Evolutionary conservation across 768 basidiomycete species (phyloP), one percentile per base, ranked within the genome.

Genomic region (Tylopilus cervinicoccineus): DNA sequence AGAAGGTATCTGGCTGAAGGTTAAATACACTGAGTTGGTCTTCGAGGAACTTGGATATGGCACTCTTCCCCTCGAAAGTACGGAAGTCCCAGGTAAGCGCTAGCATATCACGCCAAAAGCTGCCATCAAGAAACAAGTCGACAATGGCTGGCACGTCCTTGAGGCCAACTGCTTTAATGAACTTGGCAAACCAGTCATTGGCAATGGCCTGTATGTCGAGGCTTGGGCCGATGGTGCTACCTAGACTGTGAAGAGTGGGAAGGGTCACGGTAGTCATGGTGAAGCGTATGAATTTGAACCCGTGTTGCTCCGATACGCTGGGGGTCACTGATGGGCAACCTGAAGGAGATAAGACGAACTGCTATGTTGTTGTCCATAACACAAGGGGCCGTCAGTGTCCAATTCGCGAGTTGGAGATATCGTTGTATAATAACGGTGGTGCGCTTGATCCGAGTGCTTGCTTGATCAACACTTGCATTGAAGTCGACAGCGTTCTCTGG

Each of bases 21-120:
- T 54, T 34, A 20, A 64, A 53, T 9, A 47, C 20, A 1, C 38
- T 17, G 6, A 84, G 68, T 23, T 79, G 74, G 40, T 76, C 76
- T 6, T 52, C n/a, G 31, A 81, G 72, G 59, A 83, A 76, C 22
- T 60, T 57, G 4, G 47, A 58, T 33, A 84, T 76, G 8, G 63
- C 59, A 2, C 57, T 19, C 31, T 55, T 63, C 12, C 77, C 72
- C 52, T 75, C 70, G 56, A 84, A 77, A 8, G 80, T 78, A 32
- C 81, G 76, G 40, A 83, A 76, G 49, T 80, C 73, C 80, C 80
- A 84, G 16, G 83, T 83, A 45, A 84, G 69, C 0, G 78, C 72
- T n/a, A 82, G 72, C 43, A 77, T 68, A 53, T 84, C 83, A 12
- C 81, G 67, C 83, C 82, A 84, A 49, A 76, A 76, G 5, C 70